phyloP scores from a whole-genome alignment of 108 stramenopile species.

The Thalassiosira profunda region DNA sequence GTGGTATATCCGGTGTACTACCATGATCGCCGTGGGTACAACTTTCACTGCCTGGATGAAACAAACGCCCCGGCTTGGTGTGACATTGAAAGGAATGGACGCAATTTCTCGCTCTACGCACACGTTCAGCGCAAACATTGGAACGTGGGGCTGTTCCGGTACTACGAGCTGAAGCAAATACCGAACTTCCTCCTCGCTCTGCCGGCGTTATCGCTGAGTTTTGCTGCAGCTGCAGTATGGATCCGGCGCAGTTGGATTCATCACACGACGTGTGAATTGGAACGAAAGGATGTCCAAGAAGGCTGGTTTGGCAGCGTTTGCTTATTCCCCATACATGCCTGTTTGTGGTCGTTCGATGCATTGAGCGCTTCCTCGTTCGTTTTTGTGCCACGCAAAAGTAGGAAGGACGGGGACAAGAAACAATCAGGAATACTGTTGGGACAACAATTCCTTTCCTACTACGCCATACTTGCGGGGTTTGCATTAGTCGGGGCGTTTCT shows the following conservation, averaged over 20 bases:
- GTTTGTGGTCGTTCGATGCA: conserved; percentile 47
- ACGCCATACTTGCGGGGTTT: conserved; percentile 72
- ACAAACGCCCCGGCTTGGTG: conserved; percentile 48
- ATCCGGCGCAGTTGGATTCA: conserved; percentile 57
- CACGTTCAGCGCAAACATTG: conserved; percentile 84
- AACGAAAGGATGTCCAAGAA: not conserved
- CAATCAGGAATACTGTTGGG: conserved; percentile 23
- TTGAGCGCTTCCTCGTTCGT: conserved; percentile 17
- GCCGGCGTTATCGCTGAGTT: conserved; percentile 62
- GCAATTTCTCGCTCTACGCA: conserved; percentile 74
- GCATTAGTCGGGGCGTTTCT: conserved; percentile 61
- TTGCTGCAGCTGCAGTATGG: conserved; percentile 55
- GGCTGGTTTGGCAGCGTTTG: too few species aligned
- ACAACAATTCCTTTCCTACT: conserved; percentile 59
- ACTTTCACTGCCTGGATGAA: conserved; percentile 50
- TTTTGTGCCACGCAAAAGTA: too few species aligned
- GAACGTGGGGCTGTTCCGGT: conserved; percentile 88
- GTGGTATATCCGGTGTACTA: conserved; percentile 54
- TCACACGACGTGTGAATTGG: conserved; percentile 6
- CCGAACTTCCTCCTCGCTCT: conserved; percentile 86
- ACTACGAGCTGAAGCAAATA: conserved; percentile 81
- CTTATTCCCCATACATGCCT: too few species aligned
- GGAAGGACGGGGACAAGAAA: not conserved
- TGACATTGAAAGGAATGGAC: conserved; percentile 7
- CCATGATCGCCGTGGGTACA: conserved; percentile 64